Base-by-base conservation (phyloP, 2,329 filamentous ascomycete species). In the Sporothrix globosa region DNA sequence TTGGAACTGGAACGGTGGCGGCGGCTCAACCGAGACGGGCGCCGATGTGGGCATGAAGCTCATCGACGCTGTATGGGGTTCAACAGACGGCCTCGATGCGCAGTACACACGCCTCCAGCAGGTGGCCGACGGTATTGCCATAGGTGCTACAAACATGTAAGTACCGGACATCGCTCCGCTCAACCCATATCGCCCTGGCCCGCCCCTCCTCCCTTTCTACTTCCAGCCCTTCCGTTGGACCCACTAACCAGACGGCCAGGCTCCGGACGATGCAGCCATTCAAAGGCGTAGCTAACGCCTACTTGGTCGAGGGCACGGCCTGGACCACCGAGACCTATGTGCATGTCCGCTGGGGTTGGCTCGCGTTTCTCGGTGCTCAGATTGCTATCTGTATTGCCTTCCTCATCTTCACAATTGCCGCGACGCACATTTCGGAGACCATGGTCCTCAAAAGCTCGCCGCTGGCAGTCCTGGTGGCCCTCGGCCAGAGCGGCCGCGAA, bases 331-430 rank as follows among this genome's bases (percentile, higher is more conserved):
- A 77, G 71, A 76, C 75, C 4, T 79, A 75, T 39, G 75, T 77
- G 48, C 68, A 74, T n/a, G 77, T 79, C 10, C 74, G 74, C 14
- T 79, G 78, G 78, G 73, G 73, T 1, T 80, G 77, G 78, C 70
- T 78, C 6, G 74, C 75, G 30, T 66, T 78, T 9, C 76, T 77
- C 5, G 41, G 76, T 1, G 44, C 58, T 4, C 72, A 75, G 61
- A 73, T 73, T 4, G 13, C 75, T 10, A 17, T 75, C 2, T 74
- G 75, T 0, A 72, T 72, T 2, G 30, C 74, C 1, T 72, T 78
- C 21, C 72, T 79, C 75, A 72, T 76, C 27, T 19, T 69, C 5
- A 67, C 69, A 2, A 63, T 72, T 7, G 60, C 30, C 46, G 27
- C 39, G 5, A 69, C 69, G n/a, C 50, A 61, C 19, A 53, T 41